phyloP scores from a whole-genome alignment of 352 stramenopile genomes.

The Phytophthora syringae region DNA sequence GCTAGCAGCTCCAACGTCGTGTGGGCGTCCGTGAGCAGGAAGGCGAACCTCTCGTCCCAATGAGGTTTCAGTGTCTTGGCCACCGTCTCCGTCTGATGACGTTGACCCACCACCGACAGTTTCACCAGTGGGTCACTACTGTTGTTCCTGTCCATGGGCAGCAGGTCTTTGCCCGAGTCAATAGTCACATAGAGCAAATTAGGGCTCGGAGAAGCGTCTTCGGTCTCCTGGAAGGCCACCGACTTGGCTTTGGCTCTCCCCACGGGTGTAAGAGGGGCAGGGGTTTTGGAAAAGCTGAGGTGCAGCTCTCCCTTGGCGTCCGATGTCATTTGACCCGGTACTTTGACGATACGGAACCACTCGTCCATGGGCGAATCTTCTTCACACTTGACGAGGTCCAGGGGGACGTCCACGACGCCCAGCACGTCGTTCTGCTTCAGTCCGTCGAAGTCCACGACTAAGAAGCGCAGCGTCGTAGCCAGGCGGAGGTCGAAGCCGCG shows the following conservation, averaged over 20 bases:
- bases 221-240: slow-evolving; percentile 16
- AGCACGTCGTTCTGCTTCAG: slow-evolving; percentile 68
- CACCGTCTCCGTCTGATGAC: slow-evolving; percentile 67
- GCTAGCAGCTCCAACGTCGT: slow-evolving; percentile 62
- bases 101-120: slow-evolving; percentile 74
- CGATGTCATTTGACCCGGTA: slow-evolving; percentile 51
- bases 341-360: slow-evolving; percentile 61
- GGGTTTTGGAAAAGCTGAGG: slow-evolving; percentile 40
- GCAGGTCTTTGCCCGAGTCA: slow-evolving; percentile 74
- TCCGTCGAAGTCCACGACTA: slow-evolving; percentile 66
- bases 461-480: slow-evolving; percentile 66
- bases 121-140: slow-evolving; percentile 90
- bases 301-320: slow-evolving; percentile 69
- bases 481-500: slow-evolving; percentile 59
- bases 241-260: slow-evolving; percentile 25
- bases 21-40: slow-evolving; percentile 53
- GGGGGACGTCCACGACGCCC: slow-evolving; percentile 71
- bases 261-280: background rate
- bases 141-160: slow-evolving; percentile 82
- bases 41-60: slow-evolving; percentile 78
- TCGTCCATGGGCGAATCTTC: slow-evolving; percentile 32
- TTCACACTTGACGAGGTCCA: slow-evolving; percentile 48
- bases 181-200: slow-evolving; percentile 79
- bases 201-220: no score
- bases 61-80: slow-evolving; percentile 79